These are phyloP conservation scores for Neofusicoccum sp. DNA, from an alignment of 2,329 filamentous ascomycete genomes.

Conservation along the genomic window DNA sequence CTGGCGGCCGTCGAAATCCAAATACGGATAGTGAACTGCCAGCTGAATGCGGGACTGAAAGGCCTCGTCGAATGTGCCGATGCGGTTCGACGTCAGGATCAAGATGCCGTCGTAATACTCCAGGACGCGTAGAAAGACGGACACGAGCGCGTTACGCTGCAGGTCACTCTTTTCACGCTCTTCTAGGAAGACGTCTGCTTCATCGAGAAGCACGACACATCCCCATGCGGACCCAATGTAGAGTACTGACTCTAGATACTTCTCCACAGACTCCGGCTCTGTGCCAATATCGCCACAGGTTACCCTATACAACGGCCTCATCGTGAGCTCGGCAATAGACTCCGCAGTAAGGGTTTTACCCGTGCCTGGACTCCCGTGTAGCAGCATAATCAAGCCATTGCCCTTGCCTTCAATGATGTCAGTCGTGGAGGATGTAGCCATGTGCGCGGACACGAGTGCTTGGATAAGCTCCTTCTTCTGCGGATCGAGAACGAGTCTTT, in stretches of 20 bases:
- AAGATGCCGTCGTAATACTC: constrained; percentile 29
- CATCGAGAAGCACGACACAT: constrained; percentile 47
- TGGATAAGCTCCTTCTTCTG: constrained; percentile 33
- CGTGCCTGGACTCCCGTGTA: constrained; percentile 1
- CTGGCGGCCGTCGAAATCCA: constrained; percentile 21
- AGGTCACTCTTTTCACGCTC: constrained; percentile 51
- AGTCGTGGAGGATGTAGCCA: constrained; percentile 21
- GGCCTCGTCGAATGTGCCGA: constrained; percentile 32
- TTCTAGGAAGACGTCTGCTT: constrained; percentile 48
- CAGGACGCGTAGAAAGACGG: constrained; percentile 21
- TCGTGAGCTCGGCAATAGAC: constrained; percentile 34
- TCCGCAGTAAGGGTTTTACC: constrained; percentile 18
- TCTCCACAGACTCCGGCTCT: constrained; percentile 48
- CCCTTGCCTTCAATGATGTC: constrained; percentile 39
- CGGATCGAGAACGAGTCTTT: constrained; percentile 32
- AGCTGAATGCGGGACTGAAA: constrained; percentile 38
- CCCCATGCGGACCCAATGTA: constrained; percentile 54
- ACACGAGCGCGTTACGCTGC: constrained; percentile 49
- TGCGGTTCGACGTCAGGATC: constrained; percentile 39
- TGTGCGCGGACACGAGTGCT: constrained; percentile 30
- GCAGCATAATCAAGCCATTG: constrained; percentile 3
- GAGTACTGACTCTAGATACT: constrained; percentile 51
- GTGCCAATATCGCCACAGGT: constrained; percentile 55
- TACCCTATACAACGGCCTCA: constrained; percentile 51
- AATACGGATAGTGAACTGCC: constrained; percentile 29